phyloP scores from a whole-genome alignment of 306 rosid species.

The Betula pendula region DNA sequence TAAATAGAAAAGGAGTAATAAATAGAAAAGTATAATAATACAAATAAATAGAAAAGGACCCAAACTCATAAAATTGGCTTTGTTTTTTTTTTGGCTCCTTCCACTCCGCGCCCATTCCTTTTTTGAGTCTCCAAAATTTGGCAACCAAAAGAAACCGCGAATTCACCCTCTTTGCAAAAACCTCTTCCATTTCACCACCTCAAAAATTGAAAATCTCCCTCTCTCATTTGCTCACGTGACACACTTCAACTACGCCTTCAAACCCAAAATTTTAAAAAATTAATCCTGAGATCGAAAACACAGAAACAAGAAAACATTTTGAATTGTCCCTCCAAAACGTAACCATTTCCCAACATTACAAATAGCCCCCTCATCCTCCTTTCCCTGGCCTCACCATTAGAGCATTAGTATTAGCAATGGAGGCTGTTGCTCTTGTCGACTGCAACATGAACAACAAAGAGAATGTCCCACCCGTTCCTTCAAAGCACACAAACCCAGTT shows the following conservation, averaged over 20 bases:
- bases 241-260: not conserved
- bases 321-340: not conserved
- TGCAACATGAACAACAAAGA: constrained; percentile 21
- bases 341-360: constrained; percentile 4
- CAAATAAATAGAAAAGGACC: not conserved
- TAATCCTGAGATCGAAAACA: not conserved
- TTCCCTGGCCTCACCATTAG: not conserved
- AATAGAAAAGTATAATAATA: too few species aligned
- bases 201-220: constrained; percentile 2
- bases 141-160: not conserved
- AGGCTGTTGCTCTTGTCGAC: not conserved
- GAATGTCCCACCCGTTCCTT: constrained; percentile 12
- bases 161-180: not conserved
- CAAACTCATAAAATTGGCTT: not conserved
- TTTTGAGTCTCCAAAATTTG: not conserved
- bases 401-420: constrained; percentile 20
- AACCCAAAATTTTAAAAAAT: not conserved
- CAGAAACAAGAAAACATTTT: not conserved
- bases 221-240: not conserved
- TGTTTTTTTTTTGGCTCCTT: constrained; percentile 2
- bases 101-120: not conserved
- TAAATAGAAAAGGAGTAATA: not conserved
- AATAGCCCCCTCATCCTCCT: not conserved
- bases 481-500: constrained; percentile 11
- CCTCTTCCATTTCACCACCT: not conserved